Evolutionary conservation across 73 alveolate species (phyloP), one percentile per base, ranked within the genome.

Genomic region (Paramecium octaurelia): DNA sequence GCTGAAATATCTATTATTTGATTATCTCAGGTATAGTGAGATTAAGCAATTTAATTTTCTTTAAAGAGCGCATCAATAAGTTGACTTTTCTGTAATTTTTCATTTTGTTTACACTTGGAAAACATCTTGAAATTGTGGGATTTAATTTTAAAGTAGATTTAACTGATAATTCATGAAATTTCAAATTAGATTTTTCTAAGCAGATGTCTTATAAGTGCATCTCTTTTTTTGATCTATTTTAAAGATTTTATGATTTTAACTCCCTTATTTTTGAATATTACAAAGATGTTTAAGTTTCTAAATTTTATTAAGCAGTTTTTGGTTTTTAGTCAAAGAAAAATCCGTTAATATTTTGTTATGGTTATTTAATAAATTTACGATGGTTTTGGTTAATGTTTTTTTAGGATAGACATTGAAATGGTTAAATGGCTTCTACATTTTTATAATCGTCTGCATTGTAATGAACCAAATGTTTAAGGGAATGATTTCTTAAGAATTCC

Each of bases 391-490:
- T 27, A 20, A 24, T 59, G 16, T 34, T 64, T 31, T 64, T 31
- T 64, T 23, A 16, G 50, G 84, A 24, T 8, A 18, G 84, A 27
- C 84, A 8, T 12, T 12, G 29, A 1, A 11, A 8, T 3, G 84
- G 44, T 64, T 64, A 64, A 31, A 64, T 64, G 2, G 8, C 46
- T 64, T 64, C 84, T 31, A 64, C 46, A 64, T 64, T 64, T 34
- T 64, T 23, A 34, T 8, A 64, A 31, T 64, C 84, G 3, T 75
- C 88, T 9, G 10, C 12, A 20, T 43, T 64, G 1, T 80, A 48
- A 40, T 80, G 34, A 44, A 80, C 91, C 31, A 80, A 38, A 46
- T 80, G 75, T 80, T 80, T 80, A 10, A 80, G 75, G 50, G 91
- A 80, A 21, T 80, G 91, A 12, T 42, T 31, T 21, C 31, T 40